Base-by-base conservation (phyloP, 345 rosid genomes). In the Aegle marmelos region DNA sequence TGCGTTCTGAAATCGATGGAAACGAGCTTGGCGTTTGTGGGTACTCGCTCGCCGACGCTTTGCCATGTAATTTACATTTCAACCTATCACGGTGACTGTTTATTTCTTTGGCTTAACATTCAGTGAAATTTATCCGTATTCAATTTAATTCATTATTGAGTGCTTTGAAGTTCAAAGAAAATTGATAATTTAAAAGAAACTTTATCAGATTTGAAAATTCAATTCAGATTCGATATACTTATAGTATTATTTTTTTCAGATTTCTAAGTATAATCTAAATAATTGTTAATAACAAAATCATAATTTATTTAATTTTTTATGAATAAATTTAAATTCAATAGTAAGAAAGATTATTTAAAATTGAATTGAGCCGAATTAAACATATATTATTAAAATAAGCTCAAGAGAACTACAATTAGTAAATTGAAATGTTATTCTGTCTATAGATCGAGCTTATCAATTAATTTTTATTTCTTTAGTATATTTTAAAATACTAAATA, bases 1-100 rank as follows among this genome's bases (percentile, higher is more conserved):
- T 41, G 25, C 25, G 48, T 50, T 60, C 57, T 22, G 63, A 65
- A 75, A 71, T 62, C 72, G 68, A 79, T 36, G 80, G 70, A 62
- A 58, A 67, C 25, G 14, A 31, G 25, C 14, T 24, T 14, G 27
- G 22, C 41, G 14, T 68, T 34, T 33, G 7, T 4, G 2, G 0
- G 3, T 31, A 21, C 53, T 1, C 28, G 57, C 56, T 4, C 58
- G 22, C 25, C 79, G 81, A 53, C 21, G 10, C 0, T 24, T 9
- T 9, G 2, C 11, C 25, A 0, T 4, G 3, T 0, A 28, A 63
- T 25, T 72, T 70, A 72, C 75, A 25, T 9, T 3, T 16, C 33
- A 21, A 33, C 68, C 34, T 64, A 37, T 67, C 54, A 4, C 5
- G 17, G 13, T 13, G 50, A 10, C 13, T 13, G 17, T 68, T 24